Evolutionary conservation across 2,329 filamentous ascomycete species (phyloP).

Genomic region (Microdochium nivale): DNA sequence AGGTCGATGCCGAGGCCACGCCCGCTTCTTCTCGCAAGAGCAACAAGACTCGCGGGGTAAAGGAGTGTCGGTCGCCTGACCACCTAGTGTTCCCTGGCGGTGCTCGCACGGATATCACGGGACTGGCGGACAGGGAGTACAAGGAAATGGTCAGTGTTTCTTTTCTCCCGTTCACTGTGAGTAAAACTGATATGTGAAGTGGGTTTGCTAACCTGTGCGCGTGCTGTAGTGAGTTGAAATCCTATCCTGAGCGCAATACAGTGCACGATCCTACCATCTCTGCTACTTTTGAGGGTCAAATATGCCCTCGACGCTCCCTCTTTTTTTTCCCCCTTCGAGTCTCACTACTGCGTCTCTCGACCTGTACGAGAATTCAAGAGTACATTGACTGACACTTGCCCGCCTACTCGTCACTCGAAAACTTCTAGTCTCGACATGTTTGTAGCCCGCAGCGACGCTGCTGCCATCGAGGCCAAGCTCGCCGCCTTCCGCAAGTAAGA

Average conservation of each 20-base stretch:
- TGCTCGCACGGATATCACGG: not conserved
- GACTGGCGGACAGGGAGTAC: not conserved
- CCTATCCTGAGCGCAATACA: not conserved
- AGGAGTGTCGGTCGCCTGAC: not conserved
- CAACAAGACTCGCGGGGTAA: not conserved
- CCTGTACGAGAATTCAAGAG: not conserved
- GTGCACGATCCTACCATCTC: not conserved
- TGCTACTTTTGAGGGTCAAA: not conserved
- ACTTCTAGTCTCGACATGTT: not conserved
- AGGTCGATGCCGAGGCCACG: not conserved
- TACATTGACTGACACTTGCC: not conserved
- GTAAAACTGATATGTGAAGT: not conserved
- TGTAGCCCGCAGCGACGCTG: not conserved
- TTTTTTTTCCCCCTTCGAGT: not conserved
- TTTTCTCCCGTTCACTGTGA: not conserved
- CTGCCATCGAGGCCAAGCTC: not conserved
- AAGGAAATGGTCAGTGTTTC: not conserved
- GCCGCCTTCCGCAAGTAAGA: not conserved
- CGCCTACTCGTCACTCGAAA: not conserved
- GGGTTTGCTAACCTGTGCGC: not conserved
- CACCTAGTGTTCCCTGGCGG: not conserved
- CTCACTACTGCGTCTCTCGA: no score
- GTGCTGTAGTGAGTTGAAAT: not conserved
- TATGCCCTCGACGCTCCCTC: not conserved
- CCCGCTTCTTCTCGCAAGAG: no score